These are phyloP conservation scores for Diutina scorzettiae DNA, from an alignment of 1,139 yeast species.

Conservation along the genomic window DNA sequence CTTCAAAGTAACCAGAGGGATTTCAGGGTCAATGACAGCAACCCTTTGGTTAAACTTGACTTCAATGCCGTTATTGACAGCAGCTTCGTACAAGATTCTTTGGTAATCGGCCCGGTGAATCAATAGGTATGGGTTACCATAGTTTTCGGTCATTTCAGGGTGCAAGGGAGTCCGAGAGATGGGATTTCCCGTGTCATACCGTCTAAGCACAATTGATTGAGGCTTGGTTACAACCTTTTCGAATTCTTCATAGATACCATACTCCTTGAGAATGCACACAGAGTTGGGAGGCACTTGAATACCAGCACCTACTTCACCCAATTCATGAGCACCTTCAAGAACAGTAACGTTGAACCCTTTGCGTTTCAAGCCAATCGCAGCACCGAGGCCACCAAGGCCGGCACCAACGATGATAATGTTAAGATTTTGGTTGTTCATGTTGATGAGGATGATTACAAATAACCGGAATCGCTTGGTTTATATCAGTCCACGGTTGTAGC, in stretches of 20 bases:
- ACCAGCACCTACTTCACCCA: constrained; percentile 32
- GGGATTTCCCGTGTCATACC: constrained; percentile 1
- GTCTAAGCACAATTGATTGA: background rate
- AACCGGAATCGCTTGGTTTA: too few species aligned
- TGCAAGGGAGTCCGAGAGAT: constrained; percentile 9
- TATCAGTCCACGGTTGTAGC: too few species aligned
- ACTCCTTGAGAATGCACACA: constrained; percentile 11
- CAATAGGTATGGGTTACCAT: constrained; percentile 15
- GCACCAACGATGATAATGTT: constrained; percentile 19
- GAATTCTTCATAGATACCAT: background rate
- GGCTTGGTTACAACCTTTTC: constrained; percentile 1
- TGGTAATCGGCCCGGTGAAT: constrained; percentile 22
- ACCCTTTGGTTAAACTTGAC: constrained; percentile 15
- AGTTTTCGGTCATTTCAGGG: constrained; percentile 13
- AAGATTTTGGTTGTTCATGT: constrained; percentile 7
- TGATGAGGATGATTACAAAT: too few species aligned
- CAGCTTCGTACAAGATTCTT: constrained; percentile 14
- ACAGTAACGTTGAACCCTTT: constrained; percentile 23
- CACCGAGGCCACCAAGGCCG: constrained; percentile 27
- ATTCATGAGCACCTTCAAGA: constrained; percentile 18
- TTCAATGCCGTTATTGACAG: constrained; percentile 15
- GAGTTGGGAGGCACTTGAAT: constrained; percentile 26
- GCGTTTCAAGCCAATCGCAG: constrained; percentile 20
- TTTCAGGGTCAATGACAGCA: constrained; percentile 14
- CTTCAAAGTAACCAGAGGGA: constrained; percentile 13